phyloP scores from a whole-genome alignment of 768 basidiomycete species.

The Podaxis sp. region DNA sequence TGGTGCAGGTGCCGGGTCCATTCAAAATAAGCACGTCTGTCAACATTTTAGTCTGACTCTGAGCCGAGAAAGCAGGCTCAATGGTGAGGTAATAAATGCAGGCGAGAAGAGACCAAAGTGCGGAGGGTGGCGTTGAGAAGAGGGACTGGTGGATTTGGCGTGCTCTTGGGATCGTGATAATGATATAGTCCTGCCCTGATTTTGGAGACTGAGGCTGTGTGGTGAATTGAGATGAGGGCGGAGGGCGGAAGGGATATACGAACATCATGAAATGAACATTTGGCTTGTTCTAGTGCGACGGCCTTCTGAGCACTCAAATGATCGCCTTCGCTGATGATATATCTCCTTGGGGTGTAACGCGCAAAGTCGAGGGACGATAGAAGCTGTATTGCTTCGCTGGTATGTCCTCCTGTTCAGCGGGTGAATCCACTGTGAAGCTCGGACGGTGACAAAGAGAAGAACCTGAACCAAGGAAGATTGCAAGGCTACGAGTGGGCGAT shows the following conservation, averaged over 20 bases:
- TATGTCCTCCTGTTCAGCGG: slow-evolving; percentile 79
- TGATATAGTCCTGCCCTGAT: slow-evolving; percentile 33
- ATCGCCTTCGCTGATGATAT: slow-evolving; percentile 84
- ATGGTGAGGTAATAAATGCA: slow-evolving; percentile 66
- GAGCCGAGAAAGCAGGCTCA: slow-evolving; percentile 32
- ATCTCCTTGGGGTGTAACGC: slow-evolving; percentile 76
- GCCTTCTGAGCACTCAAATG: slow-evolving; percentile 74
- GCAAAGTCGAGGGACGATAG: slow-evolving; percentile 70
- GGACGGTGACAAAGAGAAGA: slow-evolving; percentile 23
- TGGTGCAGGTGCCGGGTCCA: slow-evolving; percentile 92
- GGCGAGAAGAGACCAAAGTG: slow-evolving; percentile 55
- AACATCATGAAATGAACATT: slow-evolving; percentile 22
- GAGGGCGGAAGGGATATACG: slow-evolving; percentile 1
- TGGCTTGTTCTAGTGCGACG: slow-evolving; percentile 55
- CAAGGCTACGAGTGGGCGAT: slow-evolving; percentile 45
- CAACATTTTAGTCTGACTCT: slow-evolving; percentile 21
- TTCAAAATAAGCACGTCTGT: slow-evolving; percentile 85
- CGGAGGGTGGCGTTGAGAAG: slow-evolving; percentile 66
- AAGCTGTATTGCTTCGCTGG: slow-evolving; percentile 79
- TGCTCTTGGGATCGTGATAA: slow-evolving; percentile 82
- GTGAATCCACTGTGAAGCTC: not conserved
- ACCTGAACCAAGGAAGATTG: slow-evolving; percentile 95
- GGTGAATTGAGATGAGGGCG: slow-evolving; percentile 5
- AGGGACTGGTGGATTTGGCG: slow-evolving; percentile 83
- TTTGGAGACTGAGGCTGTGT: slow-evolving; percentile 1